Percentiles rank a stretch among this genome's conserved stretches.
Conservation (phyloP, 352 stramenopile genomes). For the Globisporangium camurandrum region DNA sequence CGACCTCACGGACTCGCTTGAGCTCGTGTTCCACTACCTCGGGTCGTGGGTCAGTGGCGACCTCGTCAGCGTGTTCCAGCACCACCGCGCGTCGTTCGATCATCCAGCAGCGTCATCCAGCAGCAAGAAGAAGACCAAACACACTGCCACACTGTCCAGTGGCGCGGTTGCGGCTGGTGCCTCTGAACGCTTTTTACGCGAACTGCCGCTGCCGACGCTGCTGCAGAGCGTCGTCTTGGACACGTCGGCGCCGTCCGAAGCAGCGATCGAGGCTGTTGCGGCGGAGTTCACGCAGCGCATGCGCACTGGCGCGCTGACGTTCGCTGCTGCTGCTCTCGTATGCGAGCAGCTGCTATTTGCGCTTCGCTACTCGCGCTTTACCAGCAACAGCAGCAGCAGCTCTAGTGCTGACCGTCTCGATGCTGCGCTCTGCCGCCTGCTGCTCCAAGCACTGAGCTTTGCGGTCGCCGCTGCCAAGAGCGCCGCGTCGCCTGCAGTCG, state of each 20-base stretch:
- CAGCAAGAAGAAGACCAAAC: conserved; percentile 21
- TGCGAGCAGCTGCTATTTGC: conserved; percentile 49
- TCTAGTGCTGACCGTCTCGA: neutral
- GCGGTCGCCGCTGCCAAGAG: conserved; percentile 14
- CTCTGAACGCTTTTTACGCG: conserved; percentile 2
- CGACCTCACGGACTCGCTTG: conserved; percentile 21
- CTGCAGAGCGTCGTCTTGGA: conserved; percentile 14
- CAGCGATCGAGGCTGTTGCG: neutral
- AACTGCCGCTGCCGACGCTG: conserved; percentile 11
- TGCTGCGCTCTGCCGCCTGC: conserved; percentile 23
- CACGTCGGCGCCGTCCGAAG: neutral
- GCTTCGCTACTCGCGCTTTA: conserved; percentile 17
- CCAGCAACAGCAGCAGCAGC: neutral
- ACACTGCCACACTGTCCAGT: no score
- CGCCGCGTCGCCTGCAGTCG: neutral
- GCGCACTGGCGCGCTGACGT: conserved; percentile 4
- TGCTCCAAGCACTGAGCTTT: conserved; percentile 26
- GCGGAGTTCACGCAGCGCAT: conserved; percentile 13
- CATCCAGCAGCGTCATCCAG: neutral
- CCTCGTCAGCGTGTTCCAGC: conserved; percentile 16
- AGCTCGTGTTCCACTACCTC: conserved; percentile 45
- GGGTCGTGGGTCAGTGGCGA: conserved; percentile 30
- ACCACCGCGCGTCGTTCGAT: neutral
- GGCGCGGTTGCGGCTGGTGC: neutral
- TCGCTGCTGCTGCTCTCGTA: conserved; percentile 22